phyloP scores from a whole-genome alignment of 108 stramenopile species.

The Nitzschia palea region DNA sequence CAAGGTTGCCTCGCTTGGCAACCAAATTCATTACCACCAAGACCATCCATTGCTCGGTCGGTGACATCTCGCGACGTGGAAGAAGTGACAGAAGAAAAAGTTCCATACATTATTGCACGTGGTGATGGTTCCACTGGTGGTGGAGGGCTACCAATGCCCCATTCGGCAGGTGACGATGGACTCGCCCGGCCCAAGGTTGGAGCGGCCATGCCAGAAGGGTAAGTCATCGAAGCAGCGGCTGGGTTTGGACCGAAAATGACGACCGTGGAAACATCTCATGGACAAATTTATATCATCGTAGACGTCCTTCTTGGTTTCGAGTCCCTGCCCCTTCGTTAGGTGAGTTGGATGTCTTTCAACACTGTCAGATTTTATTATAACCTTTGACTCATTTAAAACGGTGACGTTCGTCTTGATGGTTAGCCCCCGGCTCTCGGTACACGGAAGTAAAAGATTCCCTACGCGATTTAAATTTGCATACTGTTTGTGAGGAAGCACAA shows the following conservation, averaged over 20 bases:
- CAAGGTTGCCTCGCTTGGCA: not conserved
- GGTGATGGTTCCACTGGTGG: conserved; percentile 86
- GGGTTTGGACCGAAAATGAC: too few species aligned
- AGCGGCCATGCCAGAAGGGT: conserved; percentile 82
- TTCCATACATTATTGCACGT: conserved; percentile 53
- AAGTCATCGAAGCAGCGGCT: too few species aligned
- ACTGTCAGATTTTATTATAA: too few species aligned
- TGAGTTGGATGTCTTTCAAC: conserved; percentile 17
- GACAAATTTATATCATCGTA: not conserved
- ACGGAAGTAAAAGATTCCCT: conserved; percentile 73
- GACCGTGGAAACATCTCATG: too few species aligned
- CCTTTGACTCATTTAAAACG: too few species aligned
- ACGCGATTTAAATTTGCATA: conserved; percentile 77
- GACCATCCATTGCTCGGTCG: not conserved
- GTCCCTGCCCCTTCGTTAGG: conserved; percentile 62
- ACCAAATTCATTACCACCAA: not conserved
- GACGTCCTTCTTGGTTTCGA: conserved; percentile 76
- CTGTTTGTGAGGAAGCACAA: conserved; percentile 98
- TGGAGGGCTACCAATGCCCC: conserved; percentile 82
- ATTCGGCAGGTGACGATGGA: conserved; percentile 23
- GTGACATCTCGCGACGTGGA: not conserved
- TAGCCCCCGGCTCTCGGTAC: conserved; percentile 65
- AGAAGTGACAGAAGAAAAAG: not conserved
- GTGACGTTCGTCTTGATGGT: too few species aligned
- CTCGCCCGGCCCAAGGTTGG: conserved; percentile 73